A percentile compares a stretch with the other conserved stretches of the same genome.
phyloP scores from a whole-genome alignment of 495 filamentous ascomycete species.

The Amphirosellinia nigrospora region DNA sequence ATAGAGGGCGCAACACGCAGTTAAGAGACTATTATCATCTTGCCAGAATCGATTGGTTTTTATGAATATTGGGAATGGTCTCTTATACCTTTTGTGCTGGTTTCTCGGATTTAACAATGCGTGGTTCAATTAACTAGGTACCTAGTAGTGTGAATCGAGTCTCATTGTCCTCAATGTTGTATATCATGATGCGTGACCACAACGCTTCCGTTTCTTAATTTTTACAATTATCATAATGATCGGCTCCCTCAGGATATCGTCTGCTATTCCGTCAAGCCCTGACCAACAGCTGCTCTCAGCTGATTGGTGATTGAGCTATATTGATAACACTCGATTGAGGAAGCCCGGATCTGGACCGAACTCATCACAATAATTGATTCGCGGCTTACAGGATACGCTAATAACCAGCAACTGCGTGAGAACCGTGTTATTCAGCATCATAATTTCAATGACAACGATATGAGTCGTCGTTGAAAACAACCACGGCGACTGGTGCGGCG shows the following conservation, averaged over 20 bases:
- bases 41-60: not conserved
- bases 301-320: not conserved
- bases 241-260: not conserved
- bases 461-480: not conserved
- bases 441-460: not conserved
- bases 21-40: not conserved
- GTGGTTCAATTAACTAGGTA: no score
- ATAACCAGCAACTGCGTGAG: not conserved
- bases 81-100: not conserved
- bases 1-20: not conserved
- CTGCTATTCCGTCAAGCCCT: not conserved
- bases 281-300: conserved; percentile 17
- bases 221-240: not conserved
- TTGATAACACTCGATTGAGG: not conserved
- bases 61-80: not conserved
- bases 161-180: not conserved
- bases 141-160: not conserved
- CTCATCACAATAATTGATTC: not conserved
- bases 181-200: not conserved
- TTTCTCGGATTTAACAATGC: no score
- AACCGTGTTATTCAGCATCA: not conserved
- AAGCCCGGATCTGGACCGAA: not conserved
- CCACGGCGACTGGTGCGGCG: not conserved
- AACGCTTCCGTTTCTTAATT: not conserved
- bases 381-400: not conserved